Percentiles rank a stretch among this genome's conserved stretches.
Conservation (phyloP, 2,329 filamentous ascomycete genomes). For the Cladosporium sp. region DNA sequence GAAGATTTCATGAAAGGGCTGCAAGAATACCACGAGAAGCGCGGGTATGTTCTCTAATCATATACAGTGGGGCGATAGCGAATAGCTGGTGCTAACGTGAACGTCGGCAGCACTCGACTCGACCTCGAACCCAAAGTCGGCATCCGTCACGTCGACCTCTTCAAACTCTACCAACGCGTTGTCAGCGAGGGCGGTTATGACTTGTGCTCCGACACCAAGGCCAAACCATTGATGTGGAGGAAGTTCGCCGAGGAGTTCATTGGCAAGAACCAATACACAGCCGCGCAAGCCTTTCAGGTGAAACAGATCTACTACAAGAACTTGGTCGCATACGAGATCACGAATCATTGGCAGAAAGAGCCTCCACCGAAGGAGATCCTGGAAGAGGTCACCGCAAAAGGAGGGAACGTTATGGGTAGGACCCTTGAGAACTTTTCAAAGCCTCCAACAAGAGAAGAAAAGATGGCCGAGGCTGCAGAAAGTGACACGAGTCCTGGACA, state of each 20-base stretch:
- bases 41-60: conserved; percentile 52
- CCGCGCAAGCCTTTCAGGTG: conserved; percentile 78
- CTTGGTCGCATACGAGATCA: conserved; percentile 77
- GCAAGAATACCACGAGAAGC: conserved; percentile 67
- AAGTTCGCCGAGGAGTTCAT: conserved; percentile 72
- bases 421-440: conserved; percentile 69
- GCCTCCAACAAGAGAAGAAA: conserved; percentile 44
- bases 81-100: conserved; percentile 7
- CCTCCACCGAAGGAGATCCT: conserved; percentile 85
- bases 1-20: conserved; percentile 72
- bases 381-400: conserved; percentile 74
- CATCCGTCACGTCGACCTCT: conserved; percentile 67
- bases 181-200: conserved; percentile 79
- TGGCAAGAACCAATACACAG: conserved; percentile 67
- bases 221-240: conserved; percentile 82
- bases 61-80: not conserved
- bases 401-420: conserved; percentile 70
- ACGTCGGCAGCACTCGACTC: conserved; percentile 56
- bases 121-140: conserved; percentile 80
- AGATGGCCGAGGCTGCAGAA: conserved; percentile 37
- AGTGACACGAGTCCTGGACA: conserved; percentile 47
- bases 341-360: conserved; percentile 68
- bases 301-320: conserved; percentile 90
- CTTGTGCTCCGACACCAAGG: conserved; percentile 59
- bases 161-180: conserved; percentile 73